Base-by-base conservation (phyloP, 345 rosid genomes). In the Citrus reticulata region DNA sequence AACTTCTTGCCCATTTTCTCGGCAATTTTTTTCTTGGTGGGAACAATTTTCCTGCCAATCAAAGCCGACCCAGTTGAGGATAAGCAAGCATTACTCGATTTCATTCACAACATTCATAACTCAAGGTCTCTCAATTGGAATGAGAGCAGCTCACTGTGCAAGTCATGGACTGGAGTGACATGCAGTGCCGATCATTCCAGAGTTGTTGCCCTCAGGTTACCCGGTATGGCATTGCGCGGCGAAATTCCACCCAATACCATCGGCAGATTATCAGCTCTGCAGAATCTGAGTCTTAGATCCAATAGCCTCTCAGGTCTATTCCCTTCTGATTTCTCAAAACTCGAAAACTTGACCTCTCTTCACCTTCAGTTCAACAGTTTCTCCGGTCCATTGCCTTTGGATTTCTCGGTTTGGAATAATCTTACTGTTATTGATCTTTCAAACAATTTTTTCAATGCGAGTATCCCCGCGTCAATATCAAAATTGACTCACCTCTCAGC, bases 81-180 rank as follows among this genome's bases (percentile, higher is more conserved):
- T 76, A 90, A 85, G 84, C 84, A 83, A 74, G 93, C 95, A 34
- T 87, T 93, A 75, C 90, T 96, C 8, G 97, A 93, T 49, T 96
- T 94, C 60, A 51, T 88, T n/a, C 76, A 75, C 62, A 83, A 84
- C n/a, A 79, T 91, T 79, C 85, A 79, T 70, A 91, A 90, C 81
- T 84, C 98, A 17, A 88, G 78, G 42, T 72, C 83, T 68, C 84
- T 96, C 25, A 93, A 94, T 25, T 96, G 98, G 98, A 86, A 84
- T 25, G 83, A 84, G 73, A 74, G 69, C 81, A 84, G 81, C 60
- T 72, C 91, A 9, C 81, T 94, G 2, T 96, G 99, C 82, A 80
- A 72, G n/a, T 74, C 81, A 49, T 96, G 98, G 99, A 85, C 85
- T 16, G 98, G 99, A 64, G 91, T 96, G 60, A 84, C 85, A 13